Base-by-base conservation (phyloP, 768 basidiomycete genomes). In the Ramaria sp. region DNA sequence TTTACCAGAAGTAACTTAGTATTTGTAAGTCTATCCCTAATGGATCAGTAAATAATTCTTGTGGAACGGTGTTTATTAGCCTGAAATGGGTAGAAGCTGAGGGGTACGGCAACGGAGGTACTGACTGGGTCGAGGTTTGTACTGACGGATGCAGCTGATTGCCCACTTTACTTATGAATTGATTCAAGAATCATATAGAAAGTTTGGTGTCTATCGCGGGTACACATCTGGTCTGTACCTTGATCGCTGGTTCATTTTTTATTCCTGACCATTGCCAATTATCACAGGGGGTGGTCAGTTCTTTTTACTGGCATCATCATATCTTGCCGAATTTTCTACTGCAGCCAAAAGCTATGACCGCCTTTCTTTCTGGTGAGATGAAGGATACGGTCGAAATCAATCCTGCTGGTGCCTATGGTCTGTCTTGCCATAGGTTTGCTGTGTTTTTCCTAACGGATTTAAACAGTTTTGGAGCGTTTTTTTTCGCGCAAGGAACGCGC, bases 51-150 rank as follows among this genome's bases (percentile, higher is more conserved):
- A 34, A 12, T 18, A 5, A 18, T 10, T 13, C 36, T 2, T 37
- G 30, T 5, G 53, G 24, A 20, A 37, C 53, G 41, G 20, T 42
- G 13, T 39, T 18, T 12, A 1, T 1, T 56, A 94, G 92, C 65
- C 78, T 94, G 63, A 95, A 96, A 71, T 99, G 95, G 95, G 94
- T 95, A 0, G 95, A 98, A 69, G 88, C 90, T 0, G 82, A 83
- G 8, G 70, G 75, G 41, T 81, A 85, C 59, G 93, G 92, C 7
- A 75, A 76, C 1, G 95, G 92, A 13, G 95, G 94, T 2, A 70
- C 80, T 6, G 71, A 78, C 25, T 98, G 95, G 95, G 92, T 95
- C 12, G 94, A 98, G 74, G 90, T 89, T 57, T 52, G 69, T 55
- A 37, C 27, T 18, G 5, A 20, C 13, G 28, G 10, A 5, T 27